phyloP scores from a whole-genome alignment of 2,329 filamentous ascomycete species.

The Scedosporium boydii region DNA sequence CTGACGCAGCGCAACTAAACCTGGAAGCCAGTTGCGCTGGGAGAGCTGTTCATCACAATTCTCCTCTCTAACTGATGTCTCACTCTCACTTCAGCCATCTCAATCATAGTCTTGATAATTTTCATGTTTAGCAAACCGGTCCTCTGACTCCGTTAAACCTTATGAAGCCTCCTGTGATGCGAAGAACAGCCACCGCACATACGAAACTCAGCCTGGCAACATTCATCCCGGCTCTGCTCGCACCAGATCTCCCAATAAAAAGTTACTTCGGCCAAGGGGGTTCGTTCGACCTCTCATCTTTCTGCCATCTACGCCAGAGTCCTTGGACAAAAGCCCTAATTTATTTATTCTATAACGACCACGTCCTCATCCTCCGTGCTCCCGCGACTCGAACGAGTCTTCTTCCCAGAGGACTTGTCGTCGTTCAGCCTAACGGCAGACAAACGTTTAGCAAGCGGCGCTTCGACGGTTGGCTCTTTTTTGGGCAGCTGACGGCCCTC shows the following conservation, averaged over 20 bases:
- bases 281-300: no score
- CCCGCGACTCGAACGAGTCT: constrained; percentile 5
- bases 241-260: no score
- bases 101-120: no score
- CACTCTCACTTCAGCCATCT: no score
- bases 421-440: constrained; percentile 55
- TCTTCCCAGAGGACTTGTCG: constrained; percentile 10
- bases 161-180: neutral
- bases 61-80: no score
- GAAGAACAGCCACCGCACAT: neutral
- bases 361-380: neutral
- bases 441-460: constrained; percentile 57
- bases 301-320: no score
- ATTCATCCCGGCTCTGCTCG: no score
- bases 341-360: neutral
- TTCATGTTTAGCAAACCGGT: neutral
- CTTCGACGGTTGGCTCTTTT: constrained; percentile 25
- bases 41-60: no score
- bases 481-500: neutral
- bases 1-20: no score
- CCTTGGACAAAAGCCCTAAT: neutral
- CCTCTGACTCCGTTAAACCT: neutral
- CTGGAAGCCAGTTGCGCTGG: no score
- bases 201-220: no score
- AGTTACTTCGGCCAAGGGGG: no score